Evolutionary conservation across 2,329 filamentous ascomycete species (phyloP).

Genomic region (Chaetomium olivaceum): DNA sequence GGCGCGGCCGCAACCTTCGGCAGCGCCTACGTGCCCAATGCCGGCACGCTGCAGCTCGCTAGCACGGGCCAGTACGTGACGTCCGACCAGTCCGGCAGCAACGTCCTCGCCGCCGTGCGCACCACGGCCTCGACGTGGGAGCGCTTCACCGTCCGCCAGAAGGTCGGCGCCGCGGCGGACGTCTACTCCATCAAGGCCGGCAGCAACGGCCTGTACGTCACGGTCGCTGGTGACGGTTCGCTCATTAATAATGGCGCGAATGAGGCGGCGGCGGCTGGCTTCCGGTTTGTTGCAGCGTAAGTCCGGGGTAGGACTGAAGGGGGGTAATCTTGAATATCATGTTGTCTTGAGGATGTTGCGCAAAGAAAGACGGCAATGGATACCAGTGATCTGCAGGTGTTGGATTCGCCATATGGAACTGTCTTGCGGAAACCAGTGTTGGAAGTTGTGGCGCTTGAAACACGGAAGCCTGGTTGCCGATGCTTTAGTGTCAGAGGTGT

Average conservation of each 20-base stretch:
- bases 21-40: constrained; percentile 6
- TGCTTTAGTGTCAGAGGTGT: no score
- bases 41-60: constrained; percentile 1
- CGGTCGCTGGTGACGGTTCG: background rate
- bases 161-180: background rate
- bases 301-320: no score
- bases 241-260: background rate
- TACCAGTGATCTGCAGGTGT: no score
- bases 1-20: background rate
- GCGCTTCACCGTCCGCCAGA: background rate
- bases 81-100: background rate
- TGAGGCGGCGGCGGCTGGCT: background rate
- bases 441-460: no score
- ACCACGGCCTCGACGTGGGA: background rate
- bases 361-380: no score
- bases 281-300: background rate
- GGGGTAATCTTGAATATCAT: no score
- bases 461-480: no score
- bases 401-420: no score
- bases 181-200: constrained; percentile 5
- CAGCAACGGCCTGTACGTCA: constrained; percentile 5
- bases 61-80: background rate
- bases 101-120: background rate
- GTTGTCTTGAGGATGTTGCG: no score
- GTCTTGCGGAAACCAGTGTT: no score